Evolutionary conservation across 192 early-diverging fungal species (phyloP).

Genomic region (Gamsiella multidivaricata): DNA sequence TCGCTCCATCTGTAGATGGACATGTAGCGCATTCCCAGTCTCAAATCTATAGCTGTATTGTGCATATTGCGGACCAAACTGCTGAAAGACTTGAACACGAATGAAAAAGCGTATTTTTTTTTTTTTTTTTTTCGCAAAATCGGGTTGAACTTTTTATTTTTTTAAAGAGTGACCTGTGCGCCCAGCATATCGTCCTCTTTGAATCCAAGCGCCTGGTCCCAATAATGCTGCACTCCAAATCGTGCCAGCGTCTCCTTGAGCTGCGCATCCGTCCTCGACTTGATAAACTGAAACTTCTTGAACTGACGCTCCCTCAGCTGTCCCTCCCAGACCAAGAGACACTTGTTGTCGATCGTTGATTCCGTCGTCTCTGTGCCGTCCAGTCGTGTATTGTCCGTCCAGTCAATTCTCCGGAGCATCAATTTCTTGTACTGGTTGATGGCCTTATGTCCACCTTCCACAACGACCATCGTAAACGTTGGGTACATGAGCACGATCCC

Average conservation of each 20-base stretch:
- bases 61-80: no score
- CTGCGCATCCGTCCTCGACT: conserved; percentile 77
- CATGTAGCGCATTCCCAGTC: no score
- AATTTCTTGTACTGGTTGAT: conserved; percentile 95
- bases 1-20: no score
- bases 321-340: conserved; percentile 96
- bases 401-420: conserved; percentile 96
- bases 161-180: conserved; percentile 27
- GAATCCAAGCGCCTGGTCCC: conserved; percentile 78
- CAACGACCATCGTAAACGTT: conserved; percentile 83
- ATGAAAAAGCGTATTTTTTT: no score
- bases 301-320: conserved; percentile 83
- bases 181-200: conserved; percentile 61
- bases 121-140: no score
- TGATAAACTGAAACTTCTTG: conserved; percentile 76
- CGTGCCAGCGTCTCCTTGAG: conserved; percentile 79
- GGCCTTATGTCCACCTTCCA: conserved; percentile 92
- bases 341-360: conserved; percentile 76
- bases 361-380: conserved; percentile 57
- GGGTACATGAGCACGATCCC: conserved; percentile 83
- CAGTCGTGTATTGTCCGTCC: conserved; percentile 71
- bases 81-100: no score
- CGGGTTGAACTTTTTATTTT: no score
- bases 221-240: conserved; percentile 83
- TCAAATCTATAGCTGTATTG: no score